Evolutionary conservation across 2,329 filamentous ascomycete genomes (phyloP).

Genomic region (Fusarium torulosum): DNA sequence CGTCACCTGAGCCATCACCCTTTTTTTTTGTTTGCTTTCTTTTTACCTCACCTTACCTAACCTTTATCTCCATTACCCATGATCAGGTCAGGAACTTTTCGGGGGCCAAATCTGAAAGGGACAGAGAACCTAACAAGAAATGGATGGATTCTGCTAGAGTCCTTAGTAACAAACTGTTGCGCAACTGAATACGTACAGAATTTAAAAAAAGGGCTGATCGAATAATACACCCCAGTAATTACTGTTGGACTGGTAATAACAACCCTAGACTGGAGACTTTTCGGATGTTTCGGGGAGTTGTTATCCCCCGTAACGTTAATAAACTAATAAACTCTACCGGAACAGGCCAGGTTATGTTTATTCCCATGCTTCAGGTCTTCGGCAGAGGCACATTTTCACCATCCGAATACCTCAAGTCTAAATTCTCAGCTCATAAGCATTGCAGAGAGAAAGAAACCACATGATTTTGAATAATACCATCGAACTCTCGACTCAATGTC

Average conservation of each 20-base stretch:
- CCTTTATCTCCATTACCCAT: not conserved
- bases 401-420: not conserved
- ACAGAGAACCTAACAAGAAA: not conserved
- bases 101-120: slow-evolving; percentile 8
- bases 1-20: slow-evolving; percentile 48
- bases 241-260: not conserved
- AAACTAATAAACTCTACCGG: slow-evolving; percentile 15
- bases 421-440: not conserved
- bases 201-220: slow-evolving; percentile 5
- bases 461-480: not conserved
- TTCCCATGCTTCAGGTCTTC: slow-evolving; percentile 2
- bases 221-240: not conserved
- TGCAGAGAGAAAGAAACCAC: slow-evolving; percentile 5
- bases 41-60: slow-evolving; percentile 15
- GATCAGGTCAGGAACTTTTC: not conserved
- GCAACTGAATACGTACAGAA: slow-evolving; percentile 11
- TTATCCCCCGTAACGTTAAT: slow-evolving; percentile 17
- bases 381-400: not conserved
- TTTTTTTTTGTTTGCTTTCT: not conserved
- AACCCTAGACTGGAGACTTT: slow-evolving; percentile 1
- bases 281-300: slow-evolving; percentile 36
- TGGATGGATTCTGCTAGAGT: not conserved
- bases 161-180: too few relatives aligned
- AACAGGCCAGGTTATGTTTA: slow-evolving; percentile 22
- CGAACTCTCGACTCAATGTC: not conserved